Evolutionary conservation across 768 basidiomycete genomes (phyloP).

Genomic region (Coprinopsis sp.): DNA sequence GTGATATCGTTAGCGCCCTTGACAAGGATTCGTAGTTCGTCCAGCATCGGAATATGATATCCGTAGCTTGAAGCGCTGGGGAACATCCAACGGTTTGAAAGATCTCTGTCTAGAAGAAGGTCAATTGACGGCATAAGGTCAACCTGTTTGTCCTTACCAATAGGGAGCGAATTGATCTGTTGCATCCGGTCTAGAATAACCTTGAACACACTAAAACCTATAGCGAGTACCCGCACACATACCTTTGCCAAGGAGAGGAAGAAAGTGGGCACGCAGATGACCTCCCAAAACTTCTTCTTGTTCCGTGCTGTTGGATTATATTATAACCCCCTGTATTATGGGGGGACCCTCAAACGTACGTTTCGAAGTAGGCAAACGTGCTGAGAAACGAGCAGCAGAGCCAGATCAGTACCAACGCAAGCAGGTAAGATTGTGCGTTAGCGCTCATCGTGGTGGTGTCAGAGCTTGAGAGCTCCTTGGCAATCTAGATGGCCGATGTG

Average conservation of each 20-base stretch:
- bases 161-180: neutral
- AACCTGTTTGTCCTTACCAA: too few relatives aligned
- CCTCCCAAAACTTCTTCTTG: conserved; percentile 19
- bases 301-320: conserved; percentile 12
- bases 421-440: too few relatives aligned
- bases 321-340: neutral
- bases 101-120: too few relatives aligned
- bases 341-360: conserved; percentile 13
- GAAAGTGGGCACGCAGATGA: conserved; percentile 32
- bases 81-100: conserved; percentile 19
- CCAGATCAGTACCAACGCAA: too few relatives aligned
- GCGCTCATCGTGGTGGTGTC: too few relatives aligned
- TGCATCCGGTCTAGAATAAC: neutral
- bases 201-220: neutral
- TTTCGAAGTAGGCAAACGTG: conserved; percentile 6
- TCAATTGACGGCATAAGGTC: too few relatives aligned
- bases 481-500: neutral
- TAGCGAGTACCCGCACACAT: too few relatives aligned
- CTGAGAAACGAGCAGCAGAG: conserved; percentile 12
- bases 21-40: too few relatives aligned
- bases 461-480: neutral
- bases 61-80: too few relatives aligned
- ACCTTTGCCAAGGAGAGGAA: conserved; percentile 38
- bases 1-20: conserved; percentile 15
- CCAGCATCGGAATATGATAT: too few relatives aligned